Base-by-base conservation (phyloP, 2,329 filamentous ascomycete genomes). In the Paraphoma sp. region DNA sequence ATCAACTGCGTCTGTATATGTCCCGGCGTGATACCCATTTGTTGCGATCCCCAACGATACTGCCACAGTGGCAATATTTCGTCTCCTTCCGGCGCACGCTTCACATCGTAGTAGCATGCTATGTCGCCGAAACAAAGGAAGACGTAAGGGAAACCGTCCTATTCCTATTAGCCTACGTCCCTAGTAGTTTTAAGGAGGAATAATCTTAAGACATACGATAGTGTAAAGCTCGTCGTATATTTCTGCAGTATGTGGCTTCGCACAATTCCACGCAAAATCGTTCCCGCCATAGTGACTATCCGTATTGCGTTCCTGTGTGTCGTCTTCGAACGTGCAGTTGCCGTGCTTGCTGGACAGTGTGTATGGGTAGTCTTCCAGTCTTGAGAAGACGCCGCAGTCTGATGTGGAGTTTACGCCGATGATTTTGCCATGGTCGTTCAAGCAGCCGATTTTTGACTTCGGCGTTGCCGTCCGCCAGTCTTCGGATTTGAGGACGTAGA, bases 111-210 rank as follows among this genome's bases (percentile, higher is more conserved):
- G 60, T 63, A 74, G 50, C 73, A 75, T 23, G 68, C 66, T 18
- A 72, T 53, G 46, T 74, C 72, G 23, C 71, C 71, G 40, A 63
- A 71, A 63, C 72, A 75, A 43, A 75, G 66, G 56, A 74, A 74
- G 12, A 67, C 52, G 55, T 74, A 65, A 4, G 64, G 54, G 41
- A 74, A 72, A 38, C 72, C 68, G n/a, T 66, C 53, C 68, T 71
- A 18, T 14, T 3, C 5, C 3, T 29, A 42, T 48, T 8, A 33
- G 14, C 23, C 10, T 38, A 6, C n/a, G n/a, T n/a, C n/a, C n/a
- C n/a, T n/a, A n/a, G n/a, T n/a, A 38, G 33, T 30, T 18, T 16
- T 49, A 11, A 50, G 11, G 0, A 10, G 9, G 1, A n/a, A 2
- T 23, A 8, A 40, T 6, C 18, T 9, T 3, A 1, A 7, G 12